Evolutionary conservation across 23 red algal species (phyloP), one percentile per base, ranked within the genome.

Genomic region (Gracilaria gracilis): DNA sequence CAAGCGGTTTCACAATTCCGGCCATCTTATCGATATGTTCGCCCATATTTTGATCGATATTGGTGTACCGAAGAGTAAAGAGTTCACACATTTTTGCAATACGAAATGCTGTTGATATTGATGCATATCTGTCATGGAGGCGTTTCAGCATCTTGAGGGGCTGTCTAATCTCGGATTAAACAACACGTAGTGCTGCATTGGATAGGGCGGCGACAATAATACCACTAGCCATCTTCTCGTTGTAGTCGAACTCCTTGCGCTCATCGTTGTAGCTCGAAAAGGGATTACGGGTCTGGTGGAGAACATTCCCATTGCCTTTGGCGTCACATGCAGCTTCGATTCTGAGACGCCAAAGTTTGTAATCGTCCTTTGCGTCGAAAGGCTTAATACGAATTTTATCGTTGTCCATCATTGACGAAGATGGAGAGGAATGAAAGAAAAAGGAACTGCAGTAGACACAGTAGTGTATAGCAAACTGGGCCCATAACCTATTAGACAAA

Each of bases 271-370:
- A 51, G 13, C 35, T 69, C 1, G 64, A 36, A 69, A 17, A 36
- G 0, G 64, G 64, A 69, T 69, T 69, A 28, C 64, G 16, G 16
- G 7, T 37, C 37, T 36, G 64, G 8, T 36, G 32, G 2, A 82
- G 13, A 16, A 34, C 49, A 25, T 78, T 79, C 17, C 42, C 65
- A 61, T 79, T 75, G 27, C 69, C 70, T 11, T 78, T 77, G 38
- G 85, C 67, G 32, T 88, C 69, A 71, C 85, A 88, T 35, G 69
- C 65, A 32, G 72, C 40, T 77, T 77, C 85, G 62, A 79, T 78
- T 34, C 85, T 40, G 4, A 88, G 57, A 14, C 69, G 47, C 85
- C 69, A 78, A 15, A 88, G 49, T 39, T 44, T 27, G 25, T 88
- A 88, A 50, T 88, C 70, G 15, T 54, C 24, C 39, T 88, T 37